Percentiles rank a stretch among this genome's conserved stretches.
phyloP scores from a whole-genome alignment of 1,139 yeast species.

The Zygosaccharomyces sapae region DNA sequence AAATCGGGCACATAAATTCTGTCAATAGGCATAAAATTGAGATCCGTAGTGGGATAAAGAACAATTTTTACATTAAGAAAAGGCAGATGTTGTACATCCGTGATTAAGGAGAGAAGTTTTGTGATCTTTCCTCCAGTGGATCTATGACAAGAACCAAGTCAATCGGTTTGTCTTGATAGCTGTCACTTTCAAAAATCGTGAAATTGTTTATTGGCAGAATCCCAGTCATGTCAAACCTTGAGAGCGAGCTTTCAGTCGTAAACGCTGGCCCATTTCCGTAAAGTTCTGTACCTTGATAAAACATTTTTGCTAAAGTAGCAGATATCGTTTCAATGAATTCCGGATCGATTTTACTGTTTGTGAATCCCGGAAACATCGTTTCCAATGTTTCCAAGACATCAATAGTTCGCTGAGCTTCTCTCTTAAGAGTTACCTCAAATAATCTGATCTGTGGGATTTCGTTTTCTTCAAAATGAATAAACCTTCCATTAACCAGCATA shows the following conservation, averaged over 20 bases:
- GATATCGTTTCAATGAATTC: slow-evolving; percentile 43
- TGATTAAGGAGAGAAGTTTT: slow-evolving; percentile 51
- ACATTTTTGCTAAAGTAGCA: slow-evolving; percentile 37
- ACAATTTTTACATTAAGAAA: slow-evolving; percentile 52
- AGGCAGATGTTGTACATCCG: slow-evolving; percentile 41
- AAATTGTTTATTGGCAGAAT: slow-evolving; percentile 34
- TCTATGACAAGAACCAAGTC: slow-evolving; percentile 62
- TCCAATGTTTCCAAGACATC: slow-evolving; percentile 42
- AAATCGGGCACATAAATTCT: slow-evolving; percentile 48
- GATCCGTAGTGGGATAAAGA: slow-evolving; percentile 51
- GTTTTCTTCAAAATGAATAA: slow-evolving; percentile 23
- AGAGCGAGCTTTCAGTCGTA: slow-evolving; percentile 28
- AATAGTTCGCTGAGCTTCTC: slow-evolving; percentile 50
- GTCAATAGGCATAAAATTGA: slow-evolving; percentile 46
- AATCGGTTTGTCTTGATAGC: slow-evolving; percentile 32
- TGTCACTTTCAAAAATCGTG: slow-evolving; percentile 33
- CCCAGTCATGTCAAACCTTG: slow-evolving; percentile 43
- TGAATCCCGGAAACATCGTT: slow-evolving; percentile 16
- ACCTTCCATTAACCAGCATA: slow-evolving; percentile 33
- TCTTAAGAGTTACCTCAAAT: slow-evolving; percentile 49
- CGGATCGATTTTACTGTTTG: slow-evolving; percentile 24
- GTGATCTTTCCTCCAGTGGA: slow-evolving; percentile 69
- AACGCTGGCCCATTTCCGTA: slow-evolving; percentile 38
- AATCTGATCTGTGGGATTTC: slow-evolving; percentile 37
- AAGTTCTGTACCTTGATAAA: slow-evolving; percentile 44